phyloP scores from a whole-genome alignment of 2,329 filamentous ascomycete species.

The Apiospora rasikravindrae region DNA sequence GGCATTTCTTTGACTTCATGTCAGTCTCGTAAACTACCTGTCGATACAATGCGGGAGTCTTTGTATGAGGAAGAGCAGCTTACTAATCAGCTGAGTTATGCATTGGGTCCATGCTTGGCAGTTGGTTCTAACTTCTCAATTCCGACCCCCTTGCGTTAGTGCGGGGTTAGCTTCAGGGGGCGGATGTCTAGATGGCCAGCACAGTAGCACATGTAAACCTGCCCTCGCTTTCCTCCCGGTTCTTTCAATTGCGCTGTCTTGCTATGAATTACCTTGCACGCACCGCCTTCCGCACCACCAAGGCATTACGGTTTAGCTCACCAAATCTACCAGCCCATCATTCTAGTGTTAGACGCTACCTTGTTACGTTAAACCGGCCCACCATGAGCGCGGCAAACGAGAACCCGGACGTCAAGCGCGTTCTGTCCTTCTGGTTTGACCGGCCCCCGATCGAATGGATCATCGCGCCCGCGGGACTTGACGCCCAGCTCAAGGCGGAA shows the following conservation, averaged over 20 bases:
- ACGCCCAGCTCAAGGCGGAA: constrained; percentile 18
- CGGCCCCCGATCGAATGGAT: constrained; percentile 28
- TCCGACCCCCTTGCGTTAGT: background rate
- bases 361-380: background rate
- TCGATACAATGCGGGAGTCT: no score
- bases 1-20: no score
- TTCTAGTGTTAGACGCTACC: background rate
- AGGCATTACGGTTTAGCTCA: background rate
- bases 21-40: no score
- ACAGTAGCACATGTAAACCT: background rate
- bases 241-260: background rate
- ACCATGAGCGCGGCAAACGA: background rate
- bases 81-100: no score
- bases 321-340: background rate
- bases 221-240: background rate
- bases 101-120: no score
- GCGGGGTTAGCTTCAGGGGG: background rate
- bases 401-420: constrained; percentile 17
- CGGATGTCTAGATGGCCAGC: no score
- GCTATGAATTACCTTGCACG: background rate
- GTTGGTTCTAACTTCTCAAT: background rate
- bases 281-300: background rate
- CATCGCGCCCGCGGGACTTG: constrained; percentile 23
- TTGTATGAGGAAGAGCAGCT: no score
- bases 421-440: constrained; percentile 28